These are phyloP conservation scores for Trichophyton mentagrophytes DNA, from an alignment of 2,329 filamentous ascomycete genomes.

Conservation along the genomic window DNA sequence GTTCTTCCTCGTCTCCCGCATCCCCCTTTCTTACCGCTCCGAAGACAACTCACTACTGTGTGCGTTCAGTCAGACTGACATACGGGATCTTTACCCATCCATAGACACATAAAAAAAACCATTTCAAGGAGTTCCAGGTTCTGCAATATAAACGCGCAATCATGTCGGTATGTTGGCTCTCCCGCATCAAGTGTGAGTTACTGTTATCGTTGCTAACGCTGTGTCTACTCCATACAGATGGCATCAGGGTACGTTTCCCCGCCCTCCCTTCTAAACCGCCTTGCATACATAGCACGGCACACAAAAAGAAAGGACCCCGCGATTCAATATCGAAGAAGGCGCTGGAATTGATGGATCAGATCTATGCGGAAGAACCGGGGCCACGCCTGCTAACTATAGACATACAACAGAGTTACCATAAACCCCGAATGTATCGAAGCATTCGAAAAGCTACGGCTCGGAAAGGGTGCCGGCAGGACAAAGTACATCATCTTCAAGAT, in stretches of 20 bases:
- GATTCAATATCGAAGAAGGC: background rate
- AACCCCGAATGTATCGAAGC: conserved; percentile 34
- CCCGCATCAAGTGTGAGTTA: background rate
- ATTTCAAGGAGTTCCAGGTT: background rate
- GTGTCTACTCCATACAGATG: conserved; percentile 5
- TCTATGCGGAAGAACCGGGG: background rate
- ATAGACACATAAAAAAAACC: background rate
- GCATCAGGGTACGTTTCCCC: conserved; percentile 10
- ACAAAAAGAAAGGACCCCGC: background rate
- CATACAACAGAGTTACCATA: conserved; percentile 31
- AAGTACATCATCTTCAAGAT: conserved; percentile 44
- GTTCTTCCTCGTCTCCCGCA: background rate
- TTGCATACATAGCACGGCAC: background rate
- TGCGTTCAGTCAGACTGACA: background rate
- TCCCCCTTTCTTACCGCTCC: background rate
- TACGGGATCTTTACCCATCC: background rate
- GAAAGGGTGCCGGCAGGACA: conserved; percentile 24
- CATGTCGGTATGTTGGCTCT: conserved; percentile 3
- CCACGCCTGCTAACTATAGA: background rate
- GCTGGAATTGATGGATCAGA: background rate
- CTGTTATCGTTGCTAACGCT: background rate
- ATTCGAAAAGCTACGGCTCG: conserved; percentile 38
- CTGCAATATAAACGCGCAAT: background rate
- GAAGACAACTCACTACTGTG: background rate
- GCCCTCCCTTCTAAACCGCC: background rate